Evolutionary conservation across 2,329 filamentous ascomycete genomes (phyloP).

Genomic region (Exophiala sp.): DNA sequence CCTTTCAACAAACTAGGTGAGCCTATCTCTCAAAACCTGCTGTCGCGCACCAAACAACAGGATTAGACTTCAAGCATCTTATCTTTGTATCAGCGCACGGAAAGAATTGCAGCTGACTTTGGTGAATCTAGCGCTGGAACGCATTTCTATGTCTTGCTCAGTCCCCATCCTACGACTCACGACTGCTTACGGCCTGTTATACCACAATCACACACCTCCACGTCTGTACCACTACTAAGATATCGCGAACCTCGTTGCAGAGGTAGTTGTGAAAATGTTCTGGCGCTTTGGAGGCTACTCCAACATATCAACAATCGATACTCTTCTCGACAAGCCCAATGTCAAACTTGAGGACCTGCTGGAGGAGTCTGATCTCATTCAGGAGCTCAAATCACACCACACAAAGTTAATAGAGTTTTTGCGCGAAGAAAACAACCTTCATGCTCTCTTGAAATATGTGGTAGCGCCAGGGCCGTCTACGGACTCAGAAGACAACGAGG

Average conservation of each 20-base stretch:
- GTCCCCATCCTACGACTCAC: conserved; percentile 16
- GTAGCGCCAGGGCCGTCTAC: conserved; percentile 64
- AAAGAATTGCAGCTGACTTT: conserved; percentile 4
- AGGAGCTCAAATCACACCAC: conserved; percentile 98
- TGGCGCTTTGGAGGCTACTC: conserved; percentile 99
- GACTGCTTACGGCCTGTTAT: conserved; percentile 19
- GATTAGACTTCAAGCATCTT: not conserved
- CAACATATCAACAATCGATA: conserved; percentile 94
- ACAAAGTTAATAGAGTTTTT: conserved; percentile 95
- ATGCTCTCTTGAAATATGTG: conserved; percentile 86
- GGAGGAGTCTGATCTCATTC: conserved; percentile 92
- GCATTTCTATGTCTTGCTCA: conserved; percentile 26
- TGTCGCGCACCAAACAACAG: not conserved
- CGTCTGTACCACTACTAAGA: conserved; percentile 19
- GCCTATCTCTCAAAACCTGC: not conserved
- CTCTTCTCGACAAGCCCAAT: conserved; percentile 90
- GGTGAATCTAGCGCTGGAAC: conserved; percentile 20
- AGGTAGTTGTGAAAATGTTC: conserved; percentile 71
- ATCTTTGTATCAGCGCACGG: not conserved
- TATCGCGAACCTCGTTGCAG: conserved; percentile 3
- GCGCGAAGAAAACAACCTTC: conserved; percentile 78
- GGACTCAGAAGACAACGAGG: conserved; percentile 50
- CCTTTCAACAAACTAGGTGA: conserved; percentile 21
- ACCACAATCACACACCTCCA: conserved; percentile 6
- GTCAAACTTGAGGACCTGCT: conserved; percentile 93